Conservation (phyloP, 371 early-diverging fungal species). For the Circinella minor region DNA sequence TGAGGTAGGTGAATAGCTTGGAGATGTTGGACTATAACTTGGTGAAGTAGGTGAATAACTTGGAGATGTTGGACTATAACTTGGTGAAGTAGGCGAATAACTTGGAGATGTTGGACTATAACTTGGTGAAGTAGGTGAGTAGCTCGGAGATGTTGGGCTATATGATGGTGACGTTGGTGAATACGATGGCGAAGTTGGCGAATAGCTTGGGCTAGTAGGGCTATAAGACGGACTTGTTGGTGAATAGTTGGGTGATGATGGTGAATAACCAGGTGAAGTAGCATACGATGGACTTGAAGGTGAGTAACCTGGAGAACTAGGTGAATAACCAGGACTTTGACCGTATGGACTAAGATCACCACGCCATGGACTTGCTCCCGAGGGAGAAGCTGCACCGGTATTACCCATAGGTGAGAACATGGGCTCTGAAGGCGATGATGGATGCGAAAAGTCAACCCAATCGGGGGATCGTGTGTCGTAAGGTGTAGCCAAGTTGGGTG, state of each 20-base stretch:
- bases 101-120: slow-evolving; percentile 60
- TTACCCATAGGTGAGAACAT: slow-evolving; percentile 74
- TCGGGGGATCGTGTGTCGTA: slow-evolving; percentile 63
- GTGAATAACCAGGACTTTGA: slow-evolving; percentile 74
- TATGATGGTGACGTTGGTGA: slow-evolving; percentile 77
- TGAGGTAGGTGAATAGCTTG: slow-evolving; percentile 63
- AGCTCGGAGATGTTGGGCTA: slow-evolving; percentile 76
- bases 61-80: slow-evolving; percentile 71
- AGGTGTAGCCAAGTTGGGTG: slow-evolving; percentile 60
- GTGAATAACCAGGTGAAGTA: slow-evolving; percentile 71
- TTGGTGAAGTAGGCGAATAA: slow-evolving; percentile 63
- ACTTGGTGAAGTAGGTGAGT: slow-evolving; percentile 71
- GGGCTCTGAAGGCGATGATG: slow-evolving; percentile 61
- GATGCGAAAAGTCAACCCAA: slow-evolving; percentile 63
- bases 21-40: slow-evolving; percentile 69
- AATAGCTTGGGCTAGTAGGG: slow-evolving; percentile 74
- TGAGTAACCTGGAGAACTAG: slow-evolving; percentile 83
- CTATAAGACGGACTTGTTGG: slow-evolving; percentile 68
- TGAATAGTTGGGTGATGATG: slow-evolving; percentile 74
- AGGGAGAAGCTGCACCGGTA: slow-evolving; percentile 45
- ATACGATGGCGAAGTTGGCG: slow-evolving; percentile 80
- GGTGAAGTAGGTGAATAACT: slow-evolving; percentile 72
- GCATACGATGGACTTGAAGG: slow-evolving; percentile 59
- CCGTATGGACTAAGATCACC: slow-evolving; percentile 54
- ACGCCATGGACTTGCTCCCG: slow-evolving; percentile 57